Evolutionary conservation across 1,284 basidiomycete species (phyloP).

Genomic region (Anthracocystis setariae): DNA sequence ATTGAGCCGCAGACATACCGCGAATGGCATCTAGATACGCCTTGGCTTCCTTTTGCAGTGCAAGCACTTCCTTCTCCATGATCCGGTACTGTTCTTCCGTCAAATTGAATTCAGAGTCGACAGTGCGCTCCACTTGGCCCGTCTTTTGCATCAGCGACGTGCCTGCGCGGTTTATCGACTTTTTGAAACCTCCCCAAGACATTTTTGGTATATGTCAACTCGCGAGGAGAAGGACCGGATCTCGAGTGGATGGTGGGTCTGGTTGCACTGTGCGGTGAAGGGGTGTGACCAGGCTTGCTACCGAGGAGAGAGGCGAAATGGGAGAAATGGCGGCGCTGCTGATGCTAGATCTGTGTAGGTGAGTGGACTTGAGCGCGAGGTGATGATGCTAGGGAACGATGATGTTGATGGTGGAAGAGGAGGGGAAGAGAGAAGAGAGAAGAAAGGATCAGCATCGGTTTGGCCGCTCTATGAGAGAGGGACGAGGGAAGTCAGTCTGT

Average conservation of each 20-base stretch:
- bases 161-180: conserved; percentile 89
- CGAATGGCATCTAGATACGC: conserved; percentile 90
- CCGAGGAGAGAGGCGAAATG: too few species aligned
- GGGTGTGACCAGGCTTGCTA: too few species aligned
- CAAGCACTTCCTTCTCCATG: conserved; percentile 73
- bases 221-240: too few species aligned
- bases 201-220: conserved; percentile 28
- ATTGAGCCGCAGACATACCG: conserved; percentile 88
- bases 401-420: conserved; percentile 1
- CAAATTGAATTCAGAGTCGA: conserved; percentile 91
- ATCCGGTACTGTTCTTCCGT: conserved; percentile 89
- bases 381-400: neutral
- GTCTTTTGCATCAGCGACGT: conserved; percentile 81
- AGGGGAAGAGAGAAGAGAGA: neutral
- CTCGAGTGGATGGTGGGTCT: too few species aligned
- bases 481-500: conserved; percentile 1
- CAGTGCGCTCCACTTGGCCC: conserved; percentile 93
- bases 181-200: conserved; percentile 79
- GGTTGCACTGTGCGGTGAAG: too few species aligned
- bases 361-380: neutral
- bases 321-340: too few species aligned
- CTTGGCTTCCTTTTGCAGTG: conserved; percentile 94
- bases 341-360: neutral
- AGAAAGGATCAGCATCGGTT: neutral
- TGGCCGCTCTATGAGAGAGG: neutral